Base-by-base conservation (phyloP, 139 green algal species). In the Astrephomene gubernaculifera region DNA sequence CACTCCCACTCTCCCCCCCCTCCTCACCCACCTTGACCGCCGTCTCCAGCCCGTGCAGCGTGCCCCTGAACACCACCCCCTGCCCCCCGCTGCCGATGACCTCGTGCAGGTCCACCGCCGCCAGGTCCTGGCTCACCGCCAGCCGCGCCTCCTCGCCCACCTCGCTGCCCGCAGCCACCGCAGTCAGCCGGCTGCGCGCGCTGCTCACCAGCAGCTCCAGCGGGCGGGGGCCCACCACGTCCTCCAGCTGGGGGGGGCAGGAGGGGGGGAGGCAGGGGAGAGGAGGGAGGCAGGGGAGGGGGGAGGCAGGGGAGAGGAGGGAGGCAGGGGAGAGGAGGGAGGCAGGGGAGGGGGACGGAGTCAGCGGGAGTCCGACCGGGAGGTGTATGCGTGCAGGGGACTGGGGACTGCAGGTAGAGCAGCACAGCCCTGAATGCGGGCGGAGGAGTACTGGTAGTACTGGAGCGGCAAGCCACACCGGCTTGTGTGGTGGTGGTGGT, bases 91-190 rank as follows among this genome's bases (percentile, higher is more conserved):
- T 71, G 3, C 75, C 75, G 1, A 82, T 71, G 57, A 82, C 57
- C 57, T 82, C 75, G 4, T 54, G 57, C 75, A 82, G 60, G n/a
- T 82, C 57, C 29, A 82, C 75, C 4, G 75, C 75, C 54, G 75
- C 54, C 29, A 82, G 57, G 75, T 82, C 75, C 57, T 82, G 75
- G 5, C 0, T 17, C 75, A 60, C 36, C 1, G 75, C 36, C 75
- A 71, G 60, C 38, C 75, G 65, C 2, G 71, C 71, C 33, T 80
- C 71, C 45, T 80, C 71, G 2, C 71, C 71, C 19, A 33, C 73
- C 25, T 82, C 54, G 0, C 25, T 22, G 57, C 36, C 75, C 27
- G 57, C 57, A 29, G 75, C 75, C 38, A 82, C 54, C 10, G 75
- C 54, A 1, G 36, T 71, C 7, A 82, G 38, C 38, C 75, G 35